Evolutionary conservation across 2,329 filamentous ascomycete genomes (phyloP), one percentile per base, ranked within the genome.

Genomic region (Calonectria pauciramosa): DNA sequence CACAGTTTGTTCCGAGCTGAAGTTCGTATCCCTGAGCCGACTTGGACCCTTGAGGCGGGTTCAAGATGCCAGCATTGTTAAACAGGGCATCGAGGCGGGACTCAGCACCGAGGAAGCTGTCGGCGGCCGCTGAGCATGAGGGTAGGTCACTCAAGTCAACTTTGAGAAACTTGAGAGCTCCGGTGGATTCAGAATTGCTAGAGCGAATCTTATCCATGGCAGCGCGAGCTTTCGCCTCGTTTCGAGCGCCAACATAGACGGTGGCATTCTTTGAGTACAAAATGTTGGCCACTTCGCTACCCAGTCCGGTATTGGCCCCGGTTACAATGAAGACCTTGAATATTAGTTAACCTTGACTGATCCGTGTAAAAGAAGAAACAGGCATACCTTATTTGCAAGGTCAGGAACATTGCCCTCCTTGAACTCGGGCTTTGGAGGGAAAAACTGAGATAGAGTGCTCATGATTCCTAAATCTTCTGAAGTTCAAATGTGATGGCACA

Each of bases 221-320:
- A 0, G 79, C 68, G 0, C 81, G 79, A 23, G 84, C 88, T 73
- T 88, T 88, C 4, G 82, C 77, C 32, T 83, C 77, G 1, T 83
- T 86, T 30, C 90, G 88, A 0, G 86, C 86, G 3, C 88, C 88
- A 38, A 91, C 79, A 77, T 91, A 91, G 30, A 92, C 86, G 4
- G 83, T 89, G 20, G 84, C 90, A 68, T 90, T 88, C 18, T 85
- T 86, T 6, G 83, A 80, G 80, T 91, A 92, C 7, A 92, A 84
- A 3, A 91, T 87, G 32, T 85, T 85, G 51, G 83, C 83, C 4
- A 91, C 83, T 73, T 90, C 88, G 30, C 86, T 85, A 5, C 90
- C 90, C 4, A 90, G 83, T 85, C 83, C 83, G 0, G 79, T 80
- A 51, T 82, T 82, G 54, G 80, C 75, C n/a, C 83, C 83, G 0